Conservation (phyloP, 2,329 filamentous ascomycete species). For the Didymella lethalis region DNA sequence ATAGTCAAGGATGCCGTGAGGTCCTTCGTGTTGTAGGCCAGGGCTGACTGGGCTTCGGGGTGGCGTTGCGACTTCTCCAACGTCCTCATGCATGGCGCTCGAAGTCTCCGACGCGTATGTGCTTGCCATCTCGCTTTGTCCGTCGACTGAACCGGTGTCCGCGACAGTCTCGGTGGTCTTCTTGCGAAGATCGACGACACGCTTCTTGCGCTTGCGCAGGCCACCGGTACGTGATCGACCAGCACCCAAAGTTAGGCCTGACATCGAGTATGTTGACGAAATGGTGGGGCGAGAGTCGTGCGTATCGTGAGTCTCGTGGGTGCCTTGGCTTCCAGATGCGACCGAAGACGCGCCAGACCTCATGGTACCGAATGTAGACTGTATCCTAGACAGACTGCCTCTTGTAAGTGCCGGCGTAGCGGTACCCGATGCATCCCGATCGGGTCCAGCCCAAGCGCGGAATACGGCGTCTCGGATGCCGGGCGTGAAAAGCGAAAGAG, state of each 20-base stretch:
- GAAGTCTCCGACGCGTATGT: conserved; percentile 66
- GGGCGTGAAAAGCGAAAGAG: conserved; percentile 88
- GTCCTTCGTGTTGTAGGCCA: conserved; percentile 34
- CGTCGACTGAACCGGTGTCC: conserved; percentile 62
- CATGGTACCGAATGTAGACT: conserved; percentile 57
- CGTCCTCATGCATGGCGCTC: conserved; percentile 46
- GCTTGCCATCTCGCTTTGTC: conserved; percentile 59
- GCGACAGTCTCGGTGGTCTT: conserved; percentile 60
- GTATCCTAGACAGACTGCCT: conserved; percentile 56
- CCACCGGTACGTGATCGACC: conserved; percentile 67
- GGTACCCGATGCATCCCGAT: conserved; percentile 67
- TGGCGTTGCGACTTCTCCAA: conserved; percentile 45
- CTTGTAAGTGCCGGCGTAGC: conserved; percentile 54
- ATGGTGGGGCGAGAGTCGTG: conserved; percentile 72
- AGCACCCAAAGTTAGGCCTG: conserved; percentile 69
- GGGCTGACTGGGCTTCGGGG: conserved; percentile 40
- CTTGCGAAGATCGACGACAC: conserved; percentile 81
- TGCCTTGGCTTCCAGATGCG: conserved; percentile 57
- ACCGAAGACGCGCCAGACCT: conserved; percentile 53
- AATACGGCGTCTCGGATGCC: conserved; percentile 91
- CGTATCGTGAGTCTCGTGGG: conserved; percentile 38
- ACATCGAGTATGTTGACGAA: conserved; percentile 63
- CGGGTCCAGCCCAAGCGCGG: conserved; percentile 86
- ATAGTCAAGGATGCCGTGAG: conserved; percentile 36
- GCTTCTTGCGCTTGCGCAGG: conserved; percentile 80